Evolutionary conservation across 2,329 filamentous ascomycete genomes (phyloP).

Genomic region (Pestalotiopsis sp.): DNA sequence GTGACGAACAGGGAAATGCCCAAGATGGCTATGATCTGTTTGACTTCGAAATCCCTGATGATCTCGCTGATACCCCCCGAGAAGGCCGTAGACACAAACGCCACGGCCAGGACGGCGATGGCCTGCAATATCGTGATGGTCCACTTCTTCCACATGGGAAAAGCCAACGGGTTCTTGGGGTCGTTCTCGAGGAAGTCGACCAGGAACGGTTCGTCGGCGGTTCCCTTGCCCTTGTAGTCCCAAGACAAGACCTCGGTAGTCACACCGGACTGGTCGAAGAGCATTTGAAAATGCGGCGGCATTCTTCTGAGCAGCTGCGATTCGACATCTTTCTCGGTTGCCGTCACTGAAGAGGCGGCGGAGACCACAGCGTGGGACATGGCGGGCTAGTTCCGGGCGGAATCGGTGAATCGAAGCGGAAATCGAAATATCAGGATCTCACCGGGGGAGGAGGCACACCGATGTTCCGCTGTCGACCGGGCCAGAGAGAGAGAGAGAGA

Average conservation of each 20-base stretch:
- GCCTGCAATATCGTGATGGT: not conserved
- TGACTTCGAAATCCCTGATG: not conserved
- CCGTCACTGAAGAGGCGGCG: constrained; percentile 34
- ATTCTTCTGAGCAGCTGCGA: constrained; percentile 35
- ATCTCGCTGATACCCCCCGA: not conserved
- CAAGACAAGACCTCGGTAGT: not conserved
- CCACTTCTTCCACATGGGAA: not conserved
- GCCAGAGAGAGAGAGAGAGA: no score
- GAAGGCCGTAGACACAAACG: not conserved
- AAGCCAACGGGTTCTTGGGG: not conserved
- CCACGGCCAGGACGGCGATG: not conserved
- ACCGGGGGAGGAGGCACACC: no score
- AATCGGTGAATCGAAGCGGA: not conserved
- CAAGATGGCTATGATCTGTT: not conserved
- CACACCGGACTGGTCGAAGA: not conserved
- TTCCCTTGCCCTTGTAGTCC: not conserved
- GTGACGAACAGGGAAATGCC: not conserved
- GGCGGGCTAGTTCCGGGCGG: constrained; percentile 8
- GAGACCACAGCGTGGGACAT: constrained; percentile 21
- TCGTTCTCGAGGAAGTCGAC: not conserved
- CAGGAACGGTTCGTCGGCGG: not conserved
- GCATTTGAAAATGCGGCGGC: constrained; percentile 51
- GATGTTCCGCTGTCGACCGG: no score
- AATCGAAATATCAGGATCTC: not conserved
- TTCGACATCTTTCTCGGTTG: constrained; percentile 44